Percentiles rank a stretch among this genome's conserved stretches.
Evolutionary conservation across 768 basidiomycete species (phyloP).

Genomic region (Lyophyllum atratum): DNA sequence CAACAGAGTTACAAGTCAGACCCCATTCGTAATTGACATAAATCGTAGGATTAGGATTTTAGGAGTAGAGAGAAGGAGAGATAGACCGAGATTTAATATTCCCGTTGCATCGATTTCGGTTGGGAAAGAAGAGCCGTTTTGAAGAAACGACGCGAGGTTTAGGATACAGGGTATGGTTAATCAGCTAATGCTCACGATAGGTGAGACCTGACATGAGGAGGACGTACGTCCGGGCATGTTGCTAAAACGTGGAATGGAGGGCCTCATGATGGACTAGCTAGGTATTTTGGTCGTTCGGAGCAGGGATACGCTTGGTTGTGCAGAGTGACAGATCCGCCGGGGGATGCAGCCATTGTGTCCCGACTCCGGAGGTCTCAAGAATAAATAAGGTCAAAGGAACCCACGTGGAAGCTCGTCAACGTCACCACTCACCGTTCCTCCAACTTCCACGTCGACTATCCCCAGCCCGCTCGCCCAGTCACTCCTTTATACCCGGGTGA

Average conservation of each 20-base stretch:
- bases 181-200: too few species aligned
- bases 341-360: too few species aligned
- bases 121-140: neutral
- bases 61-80: too few species aligned
- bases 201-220: neutral
- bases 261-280: neutral
- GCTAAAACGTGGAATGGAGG: neutral
- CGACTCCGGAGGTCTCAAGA: constrained; percentile 20
- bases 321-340: too few species aligned
- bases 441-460: neutral
- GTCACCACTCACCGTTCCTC: neutral
- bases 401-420: constrained; percentile 8
- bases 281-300: constrained; percentile 19
- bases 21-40: neutral
- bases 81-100: too few species aligned
- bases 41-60: neutral
- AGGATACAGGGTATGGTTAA: too few species aligned
- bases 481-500: neutral
- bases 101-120: neutral
- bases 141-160: neutral
- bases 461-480: neutral
- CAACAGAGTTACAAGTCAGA: neutral
- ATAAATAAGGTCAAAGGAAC: constrained; percentile 24
- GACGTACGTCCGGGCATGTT: neutral
- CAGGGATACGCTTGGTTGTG: constrained; percentile 4